These are phyloP conservation scores for Trichophyton verrucosum DNA, from an alignment of 2,329 filamentous ascomycete genomes.

Conservation along the genomic window DNA sequence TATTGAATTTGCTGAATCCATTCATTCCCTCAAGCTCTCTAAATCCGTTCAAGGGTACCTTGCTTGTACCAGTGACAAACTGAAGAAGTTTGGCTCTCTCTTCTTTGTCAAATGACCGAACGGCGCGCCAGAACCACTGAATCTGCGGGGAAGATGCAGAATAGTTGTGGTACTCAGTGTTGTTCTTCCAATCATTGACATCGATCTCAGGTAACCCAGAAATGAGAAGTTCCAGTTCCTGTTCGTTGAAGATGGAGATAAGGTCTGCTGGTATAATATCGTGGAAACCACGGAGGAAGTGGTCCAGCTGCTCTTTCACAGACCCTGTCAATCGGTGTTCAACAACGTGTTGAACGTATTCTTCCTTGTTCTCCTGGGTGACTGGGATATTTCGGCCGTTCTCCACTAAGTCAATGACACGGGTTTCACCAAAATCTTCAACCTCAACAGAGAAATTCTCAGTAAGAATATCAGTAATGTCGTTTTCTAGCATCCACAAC, in stretches of 20 bases:
- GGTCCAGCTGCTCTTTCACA: conserved; percentile 84
- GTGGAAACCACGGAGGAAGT: conserved; percentile 92
- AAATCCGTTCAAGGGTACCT: conserved; percentile 96
- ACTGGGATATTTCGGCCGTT: conserved; percentile 86
- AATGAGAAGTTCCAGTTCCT: conserved; percentile 91
- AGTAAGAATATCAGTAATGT: conserved; percentile 94
- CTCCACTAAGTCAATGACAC: conserved; percentile 72
- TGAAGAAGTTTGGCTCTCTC: conserved; percentile 94
- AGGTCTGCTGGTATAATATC: conserved; percentile 93
- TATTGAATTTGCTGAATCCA: conserved; percentile 94
- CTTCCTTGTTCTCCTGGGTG: conserved; percentile 96
- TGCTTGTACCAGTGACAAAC: conserved; percentile 96
- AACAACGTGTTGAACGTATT: conserved; percentile 88
- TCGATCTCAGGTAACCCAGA: conserved; percentile 96
- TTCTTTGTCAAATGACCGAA: conserved; percentile 96
- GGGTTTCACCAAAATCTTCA: conserved; percentile 82
- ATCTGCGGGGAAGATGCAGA: conserved; percentile 88
- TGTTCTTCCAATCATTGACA: conserved; percentile 97
- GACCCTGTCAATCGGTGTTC: conserved; percentile 87
- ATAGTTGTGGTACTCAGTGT: conserved; percentile 98
- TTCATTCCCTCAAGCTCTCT: conserved; percentile 99
- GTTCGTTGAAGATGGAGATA: conserved; percentile 95
- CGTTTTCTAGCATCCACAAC: conserved; percentile 96
- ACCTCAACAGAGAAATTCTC: conserved; percentile 93
- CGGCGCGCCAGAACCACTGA: conserved; percentile 98